Evolutionary conservation across 139 green algal genomes (phyloP), one percentile per base, ranked within the genome.

Genomic region (Tetraselmis chui): DNA sequence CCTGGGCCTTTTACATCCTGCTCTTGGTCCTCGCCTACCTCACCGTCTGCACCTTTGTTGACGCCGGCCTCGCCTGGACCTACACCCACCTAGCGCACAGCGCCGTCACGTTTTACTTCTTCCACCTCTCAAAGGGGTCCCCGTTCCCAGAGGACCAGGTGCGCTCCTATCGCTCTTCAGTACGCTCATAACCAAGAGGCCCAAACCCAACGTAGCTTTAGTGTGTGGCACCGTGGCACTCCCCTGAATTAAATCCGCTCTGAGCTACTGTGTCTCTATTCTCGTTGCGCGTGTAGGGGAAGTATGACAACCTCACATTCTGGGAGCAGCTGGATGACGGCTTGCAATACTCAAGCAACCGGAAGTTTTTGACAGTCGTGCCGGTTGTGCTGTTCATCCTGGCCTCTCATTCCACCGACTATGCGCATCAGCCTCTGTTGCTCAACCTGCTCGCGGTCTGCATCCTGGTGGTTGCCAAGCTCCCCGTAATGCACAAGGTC

Each of bases 101-200:
- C 25, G 82, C 92, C 23, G 76, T 93, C 32, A 95, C 89, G 1
- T 98, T 95, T 85, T 97, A 92, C 83, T 82, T 97, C 2, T 82
- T 98, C 29, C 95, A 98, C 89, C 97, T 91, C 91, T 92, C 81
- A 75, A 98, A 98, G 86, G 94, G 93, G 28, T 92, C 90, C 0
- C 90, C 92, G 59, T 91, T 94, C 67, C 80, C 86, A n/a, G 23
- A 81, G 29, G 81, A 80, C 28, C 2, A 79, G 2, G 27, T 79
- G n/a, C 18, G 45, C 18, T n/a, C n/a, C n/a, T n/a, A n/a, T n/a
- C n/a, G n/a, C n/a, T n/a, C n/a, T n/a, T n/a, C n/a, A n/a, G n/a
- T n/a, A n/a, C n/a, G n/a, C n/a, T n/a, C n/a, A n/a, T n/a, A n/a
- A n/a, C n/a, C n/a, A n/a, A n/a, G n/a, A n/a, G n/a, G n/a, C n/a